These are phyloP conservation scores for Plasmodium relictum DNA, from an alignment of 169 alveolate genomes.

Conservation along the genomic window DNA sequence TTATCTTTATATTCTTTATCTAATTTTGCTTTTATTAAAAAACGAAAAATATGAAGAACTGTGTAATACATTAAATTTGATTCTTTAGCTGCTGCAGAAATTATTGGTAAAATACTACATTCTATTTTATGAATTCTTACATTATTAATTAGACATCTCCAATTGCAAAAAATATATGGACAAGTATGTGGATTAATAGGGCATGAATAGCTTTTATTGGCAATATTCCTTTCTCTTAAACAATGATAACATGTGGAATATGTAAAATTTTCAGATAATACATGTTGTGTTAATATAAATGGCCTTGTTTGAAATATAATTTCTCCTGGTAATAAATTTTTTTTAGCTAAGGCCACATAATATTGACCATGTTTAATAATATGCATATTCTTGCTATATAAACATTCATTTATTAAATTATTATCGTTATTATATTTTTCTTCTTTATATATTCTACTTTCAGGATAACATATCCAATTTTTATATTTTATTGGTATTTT, in stretches of 20 bases:
- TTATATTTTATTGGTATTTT: conserved; percentile 45
- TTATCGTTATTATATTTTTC: neutral
- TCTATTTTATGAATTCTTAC: conserved; percentile 90
- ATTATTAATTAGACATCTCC: conserved; percentile 89
- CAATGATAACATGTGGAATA: conserved; percentile 91
- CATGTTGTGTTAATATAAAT: conserved; percentile 34
- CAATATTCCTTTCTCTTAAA: conserved; percentile 82
- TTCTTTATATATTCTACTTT: conserved; percentile 1
- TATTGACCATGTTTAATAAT: conserved; percentile 21
- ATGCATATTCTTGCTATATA: conserved; percentile 7
- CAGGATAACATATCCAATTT: conserved; percentile 17
- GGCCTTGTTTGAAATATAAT: conserved; percentile 40
- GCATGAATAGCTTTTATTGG: conserved; percentile 84
- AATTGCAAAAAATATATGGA: conserved; percentile 89
- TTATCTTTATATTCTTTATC: conserved; percentile 76
- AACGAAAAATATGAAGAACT: conserved; percentile 81
- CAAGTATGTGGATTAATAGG: conserved; percentile 91
- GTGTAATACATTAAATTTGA: conserved; percentile 72
- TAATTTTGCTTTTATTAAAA: conserved; percentile 77
- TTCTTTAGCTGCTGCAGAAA: conserved; percentile 84
- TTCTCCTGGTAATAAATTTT: conserved; percentile 58
- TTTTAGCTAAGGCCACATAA: conserved; percentile 28
- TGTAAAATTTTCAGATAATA: conserved; percentile 15
- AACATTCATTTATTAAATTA: neutral
- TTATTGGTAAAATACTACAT: conserved; percentile 83